phyloP scores from a whole-genome alignment of 2,329 filamentous ascomycete species.

The Rosellinia necatrix region DNA sequence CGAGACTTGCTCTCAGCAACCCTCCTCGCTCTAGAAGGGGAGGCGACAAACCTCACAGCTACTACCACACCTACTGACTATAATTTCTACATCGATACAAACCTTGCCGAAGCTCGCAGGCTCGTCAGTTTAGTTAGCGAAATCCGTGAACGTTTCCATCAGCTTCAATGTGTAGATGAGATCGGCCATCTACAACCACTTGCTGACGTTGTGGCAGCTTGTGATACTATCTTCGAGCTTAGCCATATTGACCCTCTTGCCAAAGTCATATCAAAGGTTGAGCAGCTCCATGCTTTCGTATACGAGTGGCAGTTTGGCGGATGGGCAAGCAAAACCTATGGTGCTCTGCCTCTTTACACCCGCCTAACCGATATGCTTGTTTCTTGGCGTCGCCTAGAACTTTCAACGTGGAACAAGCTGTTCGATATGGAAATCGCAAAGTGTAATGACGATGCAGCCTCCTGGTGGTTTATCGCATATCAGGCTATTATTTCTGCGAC shows the following conservation, averaged over 20 bases:
- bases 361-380: conserved; percentile 80
- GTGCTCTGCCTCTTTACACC: conserved; percentile 72
- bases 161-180: conserved; percentile 69
- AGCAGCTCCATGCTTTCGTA: conserved; percentile 82
- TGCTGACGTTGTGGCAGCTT: conserved; percentile 75
- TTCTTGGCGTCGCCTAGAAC: conserved; percentile 85
- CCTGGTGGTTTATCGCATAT: conserved; percentile 97
- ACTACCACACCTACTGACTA: conserved; percentile 55
- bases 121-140: conserved; percentile 71
- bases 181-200: conserved; percentile 76
- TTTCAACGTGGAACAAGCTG: conserved; percentile 88
- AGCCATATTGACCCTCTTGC: conserved; percentile 82
- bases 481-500: conserved; percentile 83
- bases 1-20: conserved; percentile 67
- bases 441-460: conserved; percentile 76
- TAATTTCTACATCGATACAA: conserved; percentile 89
- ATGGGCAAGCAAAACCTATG: conserved; percentile 82
- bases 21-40: conserved; percentile 67
- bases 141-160: conserved; percentile 72
- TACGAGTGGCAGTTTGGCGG: conserved; percentile 91
- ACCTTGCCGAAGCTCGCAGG: conserved; percentile 75
- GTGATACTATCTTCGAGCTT: conserved; percentile 75
- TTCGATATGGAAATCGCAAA: conserved; percentile 83
- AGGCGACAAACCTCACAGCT: conserved; percentile 53
- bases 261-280: conserved; percentile 81